A percentile compares a stretch with the other conserved stretches of the same genome.
These are phyloP conservation scores for Lactarius akahatsu DNA, from an alignment of 768 basidiomycete genomes.

Conservation along the genomic window DNA sequence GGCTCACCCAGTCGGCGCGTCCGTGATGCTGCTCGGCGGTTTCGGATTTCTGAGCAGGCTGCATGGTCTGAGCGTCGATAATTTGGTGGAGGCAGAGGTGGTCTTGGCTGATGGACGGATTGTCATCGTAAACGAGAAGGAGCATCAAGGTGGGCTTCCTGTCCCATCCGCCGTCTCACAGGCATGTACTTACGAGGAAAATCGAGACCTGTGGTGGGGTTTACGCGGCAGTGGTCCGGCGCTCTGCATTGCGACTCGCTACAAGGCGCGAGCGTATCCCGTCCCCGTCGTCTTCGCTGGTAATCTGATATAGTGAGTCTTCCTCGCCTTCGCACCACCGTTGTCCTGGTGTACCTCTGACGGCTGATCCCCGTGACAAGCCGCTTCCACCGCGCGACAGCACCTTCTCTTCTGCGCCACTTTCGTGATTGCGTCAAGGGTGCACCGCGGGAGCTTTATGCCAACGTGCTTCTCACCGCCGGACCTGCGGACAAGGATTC, in stretches of 20 bases:
- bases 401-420: conserved; percentile 85
- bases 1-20: conserved; percentile 77
- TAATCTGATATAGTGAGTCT: conserved; percentile 82
- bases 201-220: conserved; percentile 83
- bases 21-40: conserved; percentile 80
- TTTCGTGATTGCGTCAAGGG: conserved; percentile 92
- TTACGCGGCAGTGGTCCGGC: conserved; percentile 80
- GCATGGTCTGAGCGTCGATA: conserved; percentile 85
- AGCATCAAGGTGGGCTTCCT: conserved; percentile 56
- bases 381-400: conserved; percentile 83
- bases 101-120: conserved; percentile 90
- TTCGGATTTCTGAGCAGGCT: conserved; percentile 86
- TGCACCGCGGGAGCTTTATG: conserved; percentile 83
- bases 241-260: conserved; percentile 84
- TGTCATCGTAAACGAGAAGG: conserved; percentile 68
- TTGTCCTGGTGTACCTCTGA: not conserved
- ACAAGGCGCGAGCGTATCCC: conserved; percentile 85
- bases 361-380: conserved; percentile 40
- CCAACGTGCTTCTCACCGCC: conserved; percentile 87
- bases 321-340: conserved; percentile 6
- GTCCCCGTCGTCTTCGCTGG: conserved; percentile 91
- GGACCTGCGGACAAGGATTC: conserved; percentile 83
- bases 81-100: conserved; percentile 87
- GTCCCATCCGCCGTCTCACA: not conserved
- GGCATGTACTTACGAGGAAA: conserved; percentile 16